These are phyloP conservation scores for Teunomyces stri DNA, from an alignment of 805 yeast genomes.

Conservation along the genomic window DNA sequence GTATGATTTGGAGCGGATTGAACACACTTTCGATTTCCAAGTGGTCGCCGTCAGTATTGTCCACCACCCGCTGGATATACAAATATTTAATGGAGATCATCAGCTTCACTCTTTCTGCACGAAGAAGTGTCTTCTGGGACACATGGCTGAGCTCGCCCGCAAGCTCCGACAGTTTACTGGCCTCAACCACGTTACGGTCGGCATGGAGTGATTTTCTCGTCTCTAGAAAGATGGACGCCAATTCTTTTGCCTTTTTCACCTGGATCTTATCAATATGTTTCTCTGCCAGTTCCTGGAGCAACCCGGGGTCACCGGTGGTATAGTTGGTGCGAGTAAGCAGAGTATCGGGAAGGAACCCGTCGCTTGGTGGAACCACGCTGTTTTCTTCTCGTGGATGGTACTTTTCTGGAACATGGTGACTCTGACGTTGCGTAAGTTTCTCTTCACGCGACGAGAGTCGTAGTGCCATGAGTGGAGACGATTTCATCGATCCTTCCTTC, in stretches of 20 bases:
- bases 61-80: conserved; percentile 42
- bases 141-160: conserved; percentile 12
- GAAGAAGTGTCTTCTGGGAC: conserved; percentile 36
- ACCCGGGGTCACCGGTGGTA: background rate
- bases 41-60: conserved; percentile 20
- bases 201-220: conserved; percentile 41
- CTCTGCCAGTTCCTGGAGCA: background rate
- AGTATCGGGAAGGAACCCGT: background rate
- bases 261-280: conserved; percentile 3
- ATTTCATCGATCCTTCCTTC: background rate
- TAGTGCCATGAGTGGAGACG: background rate
- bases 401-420: background rate
- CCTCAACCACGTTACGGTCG: conserved; percentile 41
- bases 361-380: background rate
- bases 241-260: conserved; percentile 32
- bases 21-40: conserved; percentile 64
- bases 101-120: conserved; percentile 51
- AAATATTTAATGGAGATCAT: conserved; percentile 50
- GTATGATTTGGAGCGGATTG: conserved; percentile 79
- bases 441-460: background rate
- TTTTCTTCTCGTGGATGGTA: background rate
- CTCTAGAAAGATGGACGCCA: conserved; percentile 41
- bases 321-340: background rate
- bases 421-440: background rate
- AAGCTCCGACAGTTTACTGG: conserved; percentile 12